Evolutionary conservation across 495 filamentous ascomycete species (phyloP), one percentile per base, ranked within the genome.

Genomic region (Penicillium manginii): DNA sequence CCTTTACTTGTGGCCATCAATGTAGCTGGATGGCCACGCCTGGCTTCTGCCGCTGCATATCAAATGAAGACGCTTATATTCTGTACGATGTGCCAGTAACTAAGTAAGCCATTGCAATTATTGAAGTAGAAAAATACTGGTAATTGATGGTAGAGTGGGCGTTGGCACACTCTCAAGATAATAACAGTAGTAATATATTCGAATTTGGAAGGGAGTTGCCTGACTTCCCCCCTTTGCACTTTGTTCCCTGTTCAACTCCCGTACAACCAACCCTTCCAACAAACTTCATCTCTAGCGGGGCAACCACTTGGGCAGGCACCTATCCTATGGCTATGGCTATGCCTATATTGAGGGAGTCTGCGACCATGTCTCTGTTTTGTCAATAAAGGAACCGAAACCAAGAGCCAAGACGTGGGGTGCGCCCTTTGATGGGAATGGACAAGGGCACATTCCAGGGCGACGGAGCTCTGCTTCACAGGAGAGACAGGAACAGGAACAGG

Each of bases 381-480:
- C 19, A 22, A 26, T 10, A 22, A 47, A 47, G 45, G 6, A 14
- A 33, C 31, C 14, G 48, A 51, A 48, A 43, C 33, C 46, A 32
- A 51, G 39, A 43, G 9, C 43, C 31, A 15, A 33, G 52, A 46
- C 3, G 4, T 21, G 35, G 22, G n/a, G 40, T 43, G 15, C 8
- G 12, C 33, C 11, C 33, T 22, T 22, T 31, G n/a, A 63, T 52
- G 60, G 48, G 59, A 67, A 63, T 52, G 53, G 59, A 17, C 18
- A 63, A 60, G 57, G 56, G 51, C 56, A 62, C 54, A 53, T 59
- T 68, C 56, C 52, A 35, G 11, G 17, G 11, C 18, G 18, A 12
- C 29, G 42, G 22, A 39, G 42, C 29, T 29, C 21, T 32, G 35
- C n/a, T 52, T n/a, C 19, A 43, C 26, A 48, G 54, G 45, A 49